These are phyloP conservation scores for Spathaspora gorwiae DNA, from an alignment of 805 yeast genomes.

Conservation along the genomic window DNA sequence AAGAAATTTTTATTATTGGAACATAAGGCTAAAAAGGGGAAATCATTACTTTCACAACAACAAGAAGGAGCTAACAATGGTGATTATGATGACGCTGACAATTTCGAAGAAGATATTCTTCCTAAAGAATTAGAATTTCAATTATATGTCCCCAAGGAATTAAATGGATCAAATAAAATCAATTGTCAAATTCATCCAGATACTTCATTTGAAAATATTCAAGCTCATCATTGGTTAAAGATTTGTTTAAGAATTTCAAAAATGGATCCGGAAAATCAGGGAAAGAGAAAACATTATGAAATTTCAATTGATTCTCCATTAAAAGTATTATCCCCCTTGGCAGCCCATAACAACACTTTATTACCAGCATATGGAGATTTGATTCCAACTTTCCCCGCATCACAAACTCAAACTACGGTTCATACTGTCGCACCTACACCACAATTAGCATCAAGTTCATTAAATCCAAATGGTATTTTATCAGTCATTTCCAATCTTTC, in stretches of 20 bases:
- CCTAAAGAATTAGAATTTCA: slow-evolving; percentile 83
- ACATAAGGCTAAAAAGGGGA: slow-evolving; percentile 58
- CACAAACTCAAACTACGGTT: not conserved
- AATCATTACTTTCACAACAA: slow-evolving; percentile 41
- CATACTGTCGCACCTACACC: not conserved
- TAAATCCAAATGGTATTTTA: not conserved
- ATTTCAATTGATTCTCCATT: slow-evolving; percentile 93
- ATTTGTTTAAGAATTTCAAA: slow-evolving; percentile 76
- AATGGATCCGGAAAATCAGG: slow-evolving; percentile 47
- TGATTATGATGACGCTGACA: slow-evolving; percentile 26
- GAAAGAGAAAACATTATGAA: slow-evolving; percentile 85
- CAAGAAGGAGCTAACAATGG: slow-evolving; percentile 13
- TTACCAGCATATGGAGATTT: slow-evolving; percentile 62
- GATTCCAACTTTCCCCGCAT: slow-evolving; percentile 6
- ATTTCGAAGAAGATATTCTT: slow-evolving; percentile 46
- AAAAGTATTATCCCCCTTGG: slow-evolving; percentile 68
- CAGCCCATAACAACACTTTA: slow-evolving; percentile 77
- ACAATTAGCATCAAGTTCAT: not conserved
- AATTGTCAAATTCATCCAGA: slow-evolving; percentile 68
- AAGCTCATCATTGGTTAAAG: slow-evolving; percentile 94
- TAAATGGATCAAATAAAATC: slow-evolving; percentile 43
- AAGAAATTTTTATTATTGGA: slow-evolving; percentile 78
- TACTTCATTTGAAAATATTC: slow-evolving; percentile 72
- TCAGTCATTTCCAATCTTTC: not conserved
- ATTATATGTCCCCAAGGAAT: slow-evolving; percentile 71